phyloP scores from a whole-genome alignment of 805 yeast genomes.

The Wickerhamiella dianesei region DNA sequence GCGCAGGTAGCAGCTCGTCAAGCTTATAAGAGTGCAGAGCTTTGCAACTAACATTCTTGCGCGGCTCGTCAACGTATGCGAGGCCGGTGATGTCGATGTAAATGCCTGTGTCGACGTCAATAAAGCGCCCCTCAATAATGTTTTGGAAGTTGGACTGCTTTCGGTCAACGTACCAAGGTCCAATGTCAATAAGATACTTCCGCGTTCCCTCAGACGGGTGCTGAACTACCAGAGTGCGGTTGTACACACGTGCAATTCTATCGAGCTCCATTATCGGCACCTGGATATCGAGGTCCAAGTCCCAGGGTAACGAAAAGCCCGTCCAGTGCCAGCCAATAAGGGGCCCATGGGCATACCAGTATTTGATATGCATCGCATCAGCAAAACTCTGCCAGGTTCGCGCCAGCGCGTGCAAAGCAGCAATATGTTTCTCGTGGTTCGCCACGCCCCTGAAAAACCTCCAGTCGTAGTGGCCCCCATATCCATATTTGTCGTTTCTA shows the following conservation, averaged over 20 bases:
- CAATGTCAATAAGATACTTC: constrained; percentile 34
- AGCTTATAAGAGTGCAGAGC: constrained; percentile 42
- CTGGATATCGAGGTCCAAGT: constrained; percentile 37
- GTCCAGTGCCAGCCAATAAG: constrained; percentile 38
- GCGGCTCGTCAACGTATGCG: constrained; percentile 19
- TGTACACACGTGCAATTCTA: constrained; percentile 35
- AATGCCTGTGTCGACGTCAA: constrained; percentile 46
- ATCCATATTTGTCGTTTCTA: constrained; percentile 8
- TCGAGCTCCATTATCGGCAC: constrained; percentile 36
- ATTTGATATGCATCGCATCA: constrained; percentile 30
- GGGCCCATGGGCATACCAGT: constrained; percentile 41
- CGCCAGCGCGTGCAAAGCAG: constrained; percentile 36
- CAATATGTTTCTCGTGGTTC: constrained; percentile 29
- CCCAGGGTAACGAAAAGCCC: constrained; percentile 42
- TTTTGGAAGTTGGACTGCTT: constrained; percentile 34
- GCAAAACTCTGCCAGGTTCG: constrained; percentile 37
- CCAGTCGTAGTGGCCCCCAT: constrained; percentile 44
- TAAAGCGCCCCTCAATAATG: constrained; percentile 44
- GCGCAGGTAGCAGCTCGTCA: constrained; percentile 40
- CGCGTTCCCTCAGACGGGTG: constrained; percentile 37
- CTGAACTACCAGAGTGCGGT: constrained; percentile 34
- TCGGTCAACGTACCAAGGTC: constrained; percentile 38
- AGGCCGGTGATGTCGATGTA: constrained; percentile 48
- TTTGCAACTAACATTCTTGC: constrained; percentile 33
- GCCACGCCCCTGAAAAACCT: constrained; percentile 42